Conservation (phyloP, 352 stramenopile species). For the Phytophthora sp. region DNA sequence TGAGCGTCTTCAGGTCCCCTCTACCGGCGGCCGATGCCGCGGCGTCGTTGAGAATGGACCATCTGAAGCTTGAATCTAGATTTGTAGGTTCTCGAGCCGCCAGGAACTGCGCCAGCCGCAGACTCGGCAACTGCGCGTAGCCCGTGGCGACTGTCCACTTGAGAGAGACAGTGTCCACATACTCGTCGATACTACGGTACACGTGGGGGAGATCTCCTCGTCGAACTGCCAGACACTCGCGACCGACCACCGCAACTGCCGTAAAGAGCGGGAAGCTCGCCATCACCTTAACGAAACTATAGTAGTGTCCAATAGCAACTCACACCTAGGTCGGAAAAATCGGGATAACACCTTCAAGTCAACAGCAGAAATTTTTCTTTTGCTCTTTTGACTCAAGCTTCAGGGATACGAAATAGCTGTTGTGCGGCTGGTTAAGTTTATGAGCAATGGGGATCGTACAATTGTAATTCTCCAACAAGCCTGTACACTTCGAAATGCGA, state of each 20-base stretch:
- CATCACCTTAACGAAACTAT: too few species aligned
- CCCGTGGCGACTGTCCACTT: conserved; percentile 14
- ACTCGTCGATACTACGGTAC: conserved; percentile 11
- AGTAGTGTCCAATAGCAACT: too few species aligned
- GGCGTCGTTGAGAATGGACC: conserved; percentile 9
- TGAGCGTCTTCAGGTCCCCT: conserved; percentile 18
- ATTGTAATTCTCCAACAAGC: too few species aligned
- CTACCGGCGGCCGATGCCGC: conserved; percentile 1
- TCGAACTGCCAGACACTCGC: conserved; percentile 7
- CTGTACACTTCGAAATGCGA: too few species aligned
- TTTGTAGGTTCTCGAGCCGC: conserved; percentile 1
- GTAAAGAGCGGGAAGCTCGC: not conserved
- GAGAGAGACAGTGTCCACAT: conserved; percentile 6
- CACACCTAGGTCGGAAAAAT: too few species aligned
- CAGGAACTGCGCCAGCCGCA: conserved; percentile 20
- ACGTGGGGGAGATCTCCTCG: conserved; percentile 10
- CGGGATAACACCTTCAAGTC: too few species aligned
- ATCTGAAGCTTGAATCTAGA: conserved; percentile 9
- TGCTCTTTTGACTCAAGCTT: too few species aligned
- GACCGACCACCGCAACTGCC: not conserved
- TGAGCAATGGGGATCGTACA: too few species aligned
- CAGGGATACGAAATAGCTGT: too few species aligned
- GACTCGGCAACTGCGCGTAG: conserved; percentile 2
- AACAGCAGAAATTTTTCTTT: too few species aligned
- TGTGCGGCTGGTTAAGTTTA: too few species aligned